Evolutionary conservation across 1,139 yeast species (phyloP).

Genomic region (Suzukiozyma palmioleophila): DNA sequence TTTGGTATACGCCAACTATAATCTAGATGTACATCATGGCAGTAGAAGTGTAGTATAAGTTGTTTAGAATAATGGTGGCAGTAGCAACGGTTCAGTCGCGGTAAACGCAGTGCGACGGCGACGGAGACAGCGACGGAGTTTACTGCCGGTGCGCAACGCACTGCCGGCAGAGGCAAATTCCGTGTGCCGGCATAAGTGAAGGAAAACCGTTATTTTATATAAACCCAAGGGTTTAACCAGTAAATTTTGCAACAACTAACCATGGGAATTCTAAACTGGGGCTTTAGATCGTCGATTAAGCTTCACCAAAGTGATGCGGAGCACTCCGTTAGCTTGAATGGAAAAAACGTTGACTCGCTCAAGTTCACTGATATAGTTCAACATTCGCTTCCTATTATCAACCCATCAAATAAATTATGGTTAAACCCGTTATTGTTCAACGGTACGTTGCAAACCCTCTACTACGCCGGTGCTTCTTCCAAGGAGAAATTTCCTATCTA

Average conservation of each 20-base stretch:
- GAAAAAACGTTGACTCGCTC: slow-evolving; percentile 12
- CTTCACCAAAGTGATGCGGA: slow-evolving; percentile 21
- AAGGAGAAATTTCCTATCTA: slow-evolving; percentile 52
- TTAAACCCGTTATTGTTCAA: slow-evolving; percentile 63
- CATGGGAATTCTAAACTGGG: slow-evolving; percentile 27
- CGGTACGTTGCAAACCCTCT: slow-evolving; percentile 74
- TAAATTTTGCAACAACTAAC: not conserved
- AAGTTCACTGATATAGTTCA: slow-evolving; percentile 22
- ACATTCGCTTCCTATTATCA: slow-evolving; percentile 21
- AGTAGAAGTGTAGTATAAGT: too few species aligned
- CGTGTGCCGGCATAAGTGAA: too few species aligned
- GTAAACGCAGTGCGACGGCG: too few species aligned
- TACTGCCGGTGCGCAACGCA: too few species aligned
- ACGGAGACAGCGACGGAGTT: too few species aligned
- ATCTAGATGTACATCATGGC: too few species aligned
- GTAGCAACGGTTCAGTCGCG: too few species aligned
- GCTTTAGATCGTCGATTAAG: slow-evolving; percentile 34
- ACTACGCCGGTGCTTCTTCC: slow-evolving; percentile 54
- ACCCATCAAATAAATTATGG: slow-evolving; percentile 38
- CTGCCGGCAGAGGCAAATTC: too few species aligned
- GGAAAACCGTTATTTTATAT: too few species aligned
- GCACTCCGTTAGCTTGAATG: slow-evolving; percentile 15
- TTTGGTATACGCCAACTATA: too few species aligned
- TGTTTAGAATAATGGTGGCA: too few species aligned
- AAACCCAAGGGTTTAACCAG: not conserved